Evolutionary conservation across 2,329 filamentous ascomycete genomes (phyloP).

Genomic region (Myotisia sp.): DNA sequence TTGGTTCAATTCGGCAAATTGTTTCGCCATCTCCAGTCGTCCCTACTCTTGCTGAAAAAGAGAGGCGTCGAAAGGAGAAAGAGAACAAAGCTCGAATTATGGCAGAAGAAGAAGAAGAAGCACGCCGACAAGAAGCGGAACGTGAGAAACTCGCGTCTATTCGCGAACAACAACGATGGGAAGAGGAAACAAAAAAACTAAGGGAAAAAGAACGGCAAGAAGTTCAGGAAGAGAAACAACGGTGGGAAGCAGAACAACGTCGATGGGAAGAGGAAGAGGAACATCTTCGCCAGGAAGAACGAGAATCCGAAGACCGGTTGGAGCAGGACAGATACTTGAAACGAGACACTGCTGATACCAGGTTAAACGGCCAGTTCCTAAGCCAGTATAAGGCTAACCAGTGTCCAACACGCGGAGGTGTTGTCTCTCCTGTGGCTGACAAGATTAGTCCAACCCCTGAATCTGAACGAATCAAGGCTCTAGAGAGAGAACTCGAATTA

Average conservation of each 20-base stretch:
- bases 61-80: conserved; percentile 50
- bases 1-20: conserved; percentile 84
- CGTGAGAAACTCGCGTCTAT: conserved; percentile 32
- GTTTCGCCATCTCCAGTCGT: conserved; percentile 67
- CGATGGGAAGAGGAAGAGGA: conserved; percentile 68
- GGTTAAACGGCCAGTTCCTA: conserved; percentile 67
- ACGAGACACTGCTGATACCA: conserved; percentile 47
- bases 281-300: conserved; percentile 55
- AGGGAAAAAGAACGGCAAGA: conserved; percentile 39
- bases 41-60: conserved; percentile 71
- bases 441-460: conserved; percentile 35
- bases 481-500: conserved; percentile 59
- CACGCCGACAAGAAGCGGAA: conserved; percentile 37
- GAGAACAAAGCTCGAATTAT: conserved; percentile 38
- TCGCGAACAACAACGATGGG: conserved; percentile 35
- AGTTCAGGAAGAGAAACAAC: conserved; percentile 33
- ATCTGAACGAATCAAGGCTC: conserved; percentile 57
- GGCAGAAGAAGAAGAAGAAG: conserved; percentile 40
- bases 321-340: conserved; percentile 52
- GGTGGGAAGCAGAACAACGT: conserved; percentile 41
- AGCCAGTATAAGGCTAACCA: conserved; percentile 74
- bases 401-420: conserved; percentile 25
- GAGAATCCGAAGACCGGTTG: conserved; percentile 53
- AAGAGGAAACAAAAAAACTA: conserved; percentile 30
- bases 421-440: conserved; percentile 25